Evolutionary conservation across 1,139 yeast genomes (phyloP).

Genomic region (Meyerozyma smithsonii): DNA sequence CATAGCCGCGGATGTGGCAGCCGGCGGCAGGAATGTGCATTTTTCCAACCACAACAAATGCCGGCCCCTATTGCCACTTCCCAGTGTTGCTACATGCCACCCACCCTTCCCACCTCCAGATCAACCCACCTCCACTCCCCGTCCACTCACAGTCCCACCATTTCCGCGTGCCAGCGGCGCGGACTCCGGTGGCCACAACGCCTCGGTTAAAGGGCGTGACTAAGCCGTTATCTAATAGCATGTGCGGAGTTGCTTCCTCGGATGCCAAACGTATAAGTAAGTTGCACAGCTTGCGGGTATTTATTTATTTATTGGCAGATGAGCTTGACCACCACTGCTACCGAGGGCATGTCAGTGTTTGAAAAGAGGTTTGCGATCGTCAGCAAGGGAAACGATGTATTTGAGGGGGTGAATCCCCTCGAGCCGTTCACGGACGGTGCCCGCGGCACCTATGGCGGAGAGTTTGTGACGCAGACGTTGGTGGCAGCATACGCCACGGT

Average conservation of each 20-base stretch:
- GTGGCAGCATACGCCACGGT: constrained; percentile 38
- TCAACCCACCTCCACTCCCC: too few species aligned
- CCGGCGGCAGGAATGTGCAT: too few species aligned
- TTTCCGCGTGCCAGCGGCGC: not conserved
- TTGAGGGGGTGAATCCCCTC: constrained; percentile 33
- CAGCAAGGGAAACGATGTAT: constrained; percentile 10
- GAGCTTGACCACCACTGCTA: not conserved
- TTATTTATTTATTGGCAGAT: not conserved
- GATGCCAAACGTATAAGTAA: not conserved
- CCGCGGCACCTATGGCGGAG: constrained; percentile 42
- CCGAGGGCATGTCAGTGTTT: constrained; percentile 4
- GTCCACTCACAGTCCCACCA: too few species aligned
- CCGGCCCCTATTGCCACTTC: too few species aligned
- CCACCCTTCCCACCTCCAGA: too few species aligned
- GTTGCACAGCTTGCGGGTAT: too few species aligned
- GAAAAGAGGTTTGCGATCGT: constrained; percentile 12
- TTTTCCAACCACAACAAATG: too few species aligned
- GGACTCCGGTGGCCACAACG: too few species aligned
- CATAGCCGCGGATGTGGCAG: too few species aligned
- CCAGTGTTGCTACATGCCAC: too few species aligned
- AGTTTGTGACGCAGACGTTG: constrained; percentile 29
- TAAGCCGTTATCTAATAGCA: not conserved
- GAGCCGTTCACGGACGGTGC: constrained; percentile 27
- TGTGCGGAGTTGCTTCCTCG: not conserved
- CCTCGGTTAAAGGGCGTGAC: too few species aligned